Evolutionary conservation across 2,329 filamentous ascomycete genomes (phyloP), one percentile per base, ranked within the genome.

Genomic region (Exophiala viscosa): DNA sequence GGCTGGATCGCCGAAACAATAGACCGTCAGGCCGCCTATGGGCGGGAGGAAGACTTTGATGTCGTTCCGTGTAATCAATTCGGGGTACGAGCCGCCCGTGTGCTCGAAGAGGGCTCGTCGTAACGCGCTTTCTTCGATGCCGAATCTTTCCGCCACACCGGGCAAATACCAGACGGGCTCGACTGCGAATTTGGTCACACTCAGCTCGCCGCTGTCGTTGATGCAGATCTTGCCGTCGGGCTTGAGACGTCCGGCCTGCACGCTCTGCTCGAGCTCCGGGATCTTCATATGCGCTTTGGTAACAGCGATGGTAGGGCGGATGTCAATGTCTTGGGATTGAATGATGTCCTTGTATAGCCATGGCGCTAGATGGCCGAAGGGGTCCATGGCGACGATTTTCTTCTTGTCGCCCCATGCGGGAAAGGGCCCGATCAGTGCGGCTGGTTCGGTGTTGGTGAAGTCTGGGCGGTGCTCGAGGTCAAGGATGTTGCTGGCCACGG

Each of bases 381-480:
- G 92, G 67, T 97, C 93, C 90, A 99, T 96, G 14, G 92, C 89
- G 11, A 97, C 92, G 58, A 99, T 97, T 76, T 96, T 97, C 70
- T 89, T 90, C 65, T 81, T 82, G 67, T 95, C 88, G 20, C 81
- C 82, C 92, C 92, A 99, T 72, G 93, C 84, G 6, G 88, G 85
- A 64, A 95, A 95, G 6, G 89, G 90, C 0, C 90, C 90, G 66
- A 97, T 89, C 48, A 86, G 82, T 17, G 84, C 88, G n/a, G 91
- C 90, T 10, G 93, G 93, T 69, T 97, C 88, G 8, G 90, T 96
- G 70, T 97, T 89, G 57, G 85, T 86, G 69, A 87, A 85, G 67
- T 87, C 84, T 9, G 86, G 83, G 64, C 81, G 87, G 71, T 96
- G 91, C 62, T 95, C 86, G 36, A 83, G 79, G 57, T 89, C 83